Conservation (phyloP, 352 stramenopile genomes). For the Elongisporangium anandrum region DNA sequence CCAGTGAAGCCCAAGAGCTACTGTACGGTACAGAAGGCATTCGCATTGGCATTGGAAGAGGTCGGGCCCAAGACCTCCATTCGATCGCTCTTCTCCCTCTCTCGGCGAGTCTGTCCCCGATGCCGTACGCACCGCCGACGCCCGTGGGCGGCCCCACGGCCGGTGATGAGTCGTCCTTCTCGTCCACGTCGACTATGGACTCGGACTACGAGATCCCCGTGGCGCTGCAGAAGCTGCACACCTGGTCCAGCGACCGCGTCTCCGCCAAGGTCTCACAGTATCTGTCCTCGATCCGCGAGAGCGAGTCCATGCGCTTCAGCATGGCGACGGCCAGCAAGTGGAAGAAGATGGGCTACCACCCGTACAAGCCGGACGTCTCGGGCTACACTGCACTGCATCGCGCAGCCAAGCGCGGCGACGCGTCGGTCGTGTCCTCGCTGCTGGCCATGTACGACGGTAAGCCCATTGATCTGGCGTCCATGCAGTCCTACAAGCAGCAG, state of each 20-base stretch:
- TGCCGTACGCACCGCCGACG: constrained; percentile 12
- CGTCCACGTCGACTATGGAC: constrained; percentile 81
- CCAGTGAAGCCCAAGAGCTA: background rate
- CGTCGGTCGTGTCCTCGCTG: constrained; percentile 57
- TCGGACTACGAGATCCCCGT: constrained; percentile 81
- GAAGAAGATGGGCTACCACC: constrained; percentile 82
- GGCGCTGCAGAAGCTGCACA: constrained; percentile 54
- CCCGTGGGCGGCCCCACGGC: constrained; percentile 16
- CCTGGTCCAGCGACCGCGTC: constrained; percentile 63
- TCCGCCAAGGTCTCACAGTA: constrained; percentile 56
- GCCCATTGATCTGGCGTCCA: constrained; percentile 50
- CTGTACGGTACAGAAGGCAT: background rate
- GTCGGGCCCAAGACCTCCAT: constrained; percentile 3
- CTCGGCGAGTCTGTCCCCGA: constrained; percentile 4
- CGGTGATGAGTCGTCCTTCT: constrained; percentile 68
- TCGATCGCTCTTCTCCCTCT: background rate
- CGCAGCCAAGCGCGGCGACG: constrained; percentile 65
- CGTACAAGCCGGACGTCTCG: constrained; percentile 72
- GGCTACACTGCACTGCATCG: constrained; percentile 82
- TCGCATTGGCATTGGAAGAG: constrained; percentile 17
- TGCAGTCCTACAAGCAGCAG: constrained; percentile 68
- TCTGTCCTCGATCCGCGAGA: constrained; percentile 65
- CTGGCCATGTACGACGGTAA: constrained; percentile 82
- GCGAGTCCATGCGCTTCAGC: constrained; percentile 74
- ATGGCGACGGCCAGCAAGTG: constrained; percentile 77